Base-by-base conservation (phyloP, 164 flowering plant species). In the Echeveria elegans region DNA sequence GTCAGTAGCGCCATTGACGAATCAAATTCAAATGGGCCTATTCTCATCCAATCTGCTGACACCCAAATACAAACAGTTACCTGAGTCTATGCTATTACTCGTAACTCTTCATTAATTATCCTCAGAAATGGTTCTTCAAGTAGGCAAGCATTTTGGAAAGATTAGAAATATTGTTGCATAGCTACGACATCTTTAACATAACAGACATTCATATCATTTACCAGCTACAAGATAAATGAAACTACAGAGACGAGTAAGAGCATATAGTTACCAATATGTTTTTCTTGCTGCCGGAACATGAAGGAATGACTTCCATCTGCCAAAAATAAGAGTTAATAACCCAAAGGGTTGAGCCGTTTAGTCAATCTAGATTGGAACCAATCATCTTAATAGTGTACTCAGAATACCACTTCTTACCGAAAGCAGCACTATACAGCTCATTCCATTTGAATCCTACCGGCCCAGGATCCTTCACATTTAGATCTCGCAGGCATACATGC, bases 251-350 rank as follows among this genome's bases (percentile, higher is more conserved):
- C 29, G 65, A 56, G n/a, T 28, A 12, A 26, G 19, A 64, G 21
- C n/a, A n/a, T n/a, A n/a, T n/a, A n/a, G 47, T 69, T 32, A 91
- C 99, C 99, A 38, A 95, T 83, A 78, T 91, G 97, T 68, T 89
- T 95, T 72, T 95, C 97, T 68, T 56, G 72, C 72, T 88, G 92
- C 18, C 81, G 87, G 63, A 79, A 88, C 69, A 65, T 43, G 80
- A 79, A 95, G 56, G 97, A 83, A 74, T 95, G 99, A 68, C 86
- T 82, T 63, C 97, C 97, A 85, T 88, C 99, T 95, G 94, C 74
- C 45, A 75, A 36, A 40, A 40, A 65, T 37, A 26, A 34, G n/a
- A 48, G 68, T 19, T 43, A 21, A 52, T n/a, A n/a, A n/a, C n/a
- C 56, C 30, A 45, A 65, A 61, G 61, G 52, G n/a, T n/a, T 47